phyloP scores from a whole-genome alignment of 257 asterid genomes.

The Sherardia arvensis region DNA sequence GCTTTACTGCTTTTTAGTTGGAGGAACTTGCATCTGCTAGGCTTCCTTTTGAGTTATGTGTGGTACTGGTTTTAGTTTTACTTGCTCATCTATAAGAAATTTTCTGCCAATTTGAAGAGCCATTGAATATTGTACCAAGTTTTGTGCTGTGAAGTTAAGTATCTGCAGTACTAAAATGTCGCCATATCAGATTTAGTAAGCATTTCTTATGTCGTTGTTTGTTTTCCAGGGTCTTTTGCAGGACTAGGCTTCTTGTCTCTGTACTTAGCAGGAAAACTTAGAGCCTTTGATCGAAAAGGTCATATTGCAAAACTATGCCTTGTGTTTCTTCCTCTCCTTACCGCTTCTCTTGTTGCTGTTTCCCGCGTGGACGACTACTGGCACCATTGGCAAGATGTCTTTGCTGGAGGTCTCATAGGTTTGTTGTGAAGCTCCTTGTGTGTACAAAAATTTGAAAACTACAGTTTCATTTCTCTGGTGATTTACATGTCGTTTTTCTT shows the following conservation, averaged over 20 bases:
- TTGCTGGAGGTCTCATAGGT: slow-evolving; percentile 82
- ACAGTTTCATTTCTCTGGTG: background rate
- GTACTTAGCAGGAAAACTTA: slow-evolving; percentile 67
- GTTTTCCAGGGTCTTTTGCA: slow-evolving; percentile 72
- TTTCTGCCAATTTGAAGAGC: background rate
- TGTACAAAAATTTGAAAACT: background rate
- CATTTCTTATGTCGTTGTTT: background rate
- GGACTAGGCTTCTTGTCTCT: slow-evolving; percentile 75
- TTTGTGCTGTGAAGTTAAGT: too few relatives aligned
- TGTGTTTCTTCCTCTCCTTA: slow-evolving; percentile 56
- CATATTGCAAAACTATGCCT: slow-evolving; percentile 78
- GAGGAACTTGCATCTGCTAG: background rate
- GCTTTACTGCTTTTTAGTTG: background rate
- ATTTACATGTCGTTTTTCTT: slow-evolving; percentile 4
- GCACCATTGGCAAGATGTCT: slow-evolving; percentile 98
- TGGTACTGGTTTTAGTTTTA: background rate
- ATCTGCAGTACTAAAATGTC: background rate
- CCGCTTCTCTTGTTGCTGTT: slow-evolving; percentile 68
- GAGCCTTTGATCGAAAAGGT: slow-evolving; percentile 68
- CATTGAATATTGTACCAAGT: background rate
- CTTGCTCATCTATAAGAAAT: background rate
- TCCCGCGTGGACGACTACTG: slow-evolving; percentile 94
- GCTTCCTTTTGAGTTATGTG: background rate
- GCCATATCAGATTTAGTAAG: background rate
- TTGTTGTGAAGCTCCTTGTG: slow-evolving; percentile 2